A percentile compares a stretch with the other conserved stretches of the same genome.
Conservation (phyloP, 495 filamentous ascomycete genomes). For the Chlorociboria aeruginascens region DNA sequence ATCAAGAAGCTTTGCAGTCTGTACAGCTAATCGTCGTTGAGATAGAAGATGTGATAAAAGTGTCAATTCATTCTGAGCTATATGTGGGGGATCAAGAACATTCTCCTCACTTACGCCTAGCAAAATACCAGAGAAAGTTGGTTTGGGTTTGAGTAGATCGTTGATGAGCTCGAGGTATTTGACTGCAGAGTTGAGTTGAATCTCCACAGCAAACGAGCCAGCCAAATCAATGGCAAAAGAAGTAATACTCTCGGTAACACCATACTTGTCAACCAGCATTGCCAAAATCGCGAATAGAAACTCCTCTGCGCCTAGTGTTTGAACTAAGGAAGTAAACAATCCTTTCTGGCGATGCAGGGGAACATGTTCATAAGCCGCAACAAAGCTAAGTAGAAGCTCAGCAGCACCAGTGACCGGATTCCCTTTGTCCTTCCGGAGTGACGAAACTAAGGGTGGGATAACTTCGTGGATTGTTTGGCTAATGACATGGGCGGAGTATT, state of each 20-base stretch:
- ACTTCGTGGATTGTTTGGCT: slow-evolving; percentile 81
- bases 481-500: slow-evolving; percentile 90
- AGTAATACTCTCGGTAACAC: slow-evolving; percentile 33
- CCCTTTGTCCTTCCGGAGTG: slow-evolving; percentile 64
- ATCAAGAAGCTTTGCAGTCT: slow-evolving; percentile 36
- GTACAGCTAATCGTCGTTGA: slow-evolving; percentile 33
- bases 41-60: slow-evolving; percentile 42
- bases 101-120: slow-evolving; percentile 52
- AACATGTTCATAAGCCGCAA: slow-evolving; percentile 88
- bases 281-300: slow-evolving; percentile 63
- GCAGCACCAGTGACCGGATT: slow-evolving; percentile 68
- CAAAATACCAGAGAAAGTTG: slow-evolving; percentile 51
- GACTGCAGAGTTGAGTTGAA: slow-evolving; percentile 56
- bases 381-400: slow-evolving; percentile 83
- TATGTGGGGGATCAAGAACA: slow-evolving; percentile 42
- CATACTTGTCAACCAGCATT: slow-evolving; percentile 62
- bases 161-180: slow-evolving; percentile 59
- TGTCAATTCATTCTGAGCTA: slow-evolving; percentile 49
- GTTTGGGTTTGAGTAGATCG: slow-evolving; percentile 62
- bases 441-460: slow-evolving; percentile 80
- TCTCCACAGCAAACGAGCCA: slow-evolving; percentile 44
- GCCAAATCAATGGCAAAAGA: slow-evolving; percentile 43
- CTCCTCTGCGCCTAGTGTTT: slow-evolving; percentile 71
- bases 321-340: slow-evolving; percentile 68
- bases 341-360: slow-evolving; percentile 70